Evolutionary conservation across 2,329 filamentous ascomycete species (phyloP).

Genomic region (Pseudogymnoascus sp.): DNA sequence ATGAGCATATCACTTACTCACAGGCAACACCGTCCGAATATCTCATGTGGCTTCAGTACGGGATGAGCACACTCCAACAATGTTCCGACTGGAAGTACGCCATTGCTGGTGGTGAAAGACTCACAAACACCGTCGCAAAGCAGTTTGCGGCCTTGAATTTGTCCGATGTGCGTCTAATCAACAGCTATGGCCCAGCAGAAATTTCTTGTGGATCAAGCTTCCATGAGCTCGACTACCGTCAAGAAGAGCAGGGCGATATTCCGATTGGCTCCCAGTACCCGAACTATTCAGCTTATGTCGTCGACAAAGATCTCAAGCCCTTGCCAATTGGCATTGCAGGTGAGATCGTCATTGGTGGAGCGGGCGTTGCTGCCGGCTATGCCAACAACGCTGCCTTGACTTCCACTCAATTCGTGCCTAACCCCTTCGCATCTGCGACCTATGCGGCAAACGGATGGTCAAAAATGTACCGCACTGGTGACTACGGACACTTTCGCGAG

Average conservation of each 20-base stretch:
- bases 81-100: constrained; percentile 19
- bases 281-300: constrained; percentile 30
- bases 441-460: constrained; percentile 13
- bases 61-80: not conserved
- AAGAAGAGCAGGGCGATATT: not conserved
- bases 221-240: constrained; percentile 22
- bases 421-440: constrained; percentile 11
- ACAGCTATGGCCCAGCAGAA: constrained; percentile 21
- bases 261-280: constrained; percentile 13
- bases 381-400: constrained; percentile 23
- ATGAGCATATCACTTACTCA: constrained; percentile 18
- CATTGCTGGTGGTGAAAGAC: constrained; percentile 24
- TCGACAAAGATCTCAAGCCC: constrained; percentile 32
- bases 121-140: constrained; percentile 20
- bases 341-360: constrained; percentile 37
- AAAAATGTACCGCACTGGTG: constrained; percentile 27
- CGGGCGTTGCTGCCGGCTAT: constrained; percentile 32
- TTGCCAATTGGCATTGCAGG: constrained; percentile 36
- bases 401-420: constrained; percentile 11
- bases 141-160: constrained; percentile 19
- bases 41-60: constrained; percentile 14
- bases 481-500: constrained; percentile 23
- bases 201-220: constrained; percentile 15
- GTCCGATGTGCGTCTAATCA: constrained; percentile 16
- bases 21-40: constrained; percentile 22